phyloP scores from a whole-genome alignment of 2,329 filamentous ascomycete genomes.

The Sporothrix protearum region DNA sequence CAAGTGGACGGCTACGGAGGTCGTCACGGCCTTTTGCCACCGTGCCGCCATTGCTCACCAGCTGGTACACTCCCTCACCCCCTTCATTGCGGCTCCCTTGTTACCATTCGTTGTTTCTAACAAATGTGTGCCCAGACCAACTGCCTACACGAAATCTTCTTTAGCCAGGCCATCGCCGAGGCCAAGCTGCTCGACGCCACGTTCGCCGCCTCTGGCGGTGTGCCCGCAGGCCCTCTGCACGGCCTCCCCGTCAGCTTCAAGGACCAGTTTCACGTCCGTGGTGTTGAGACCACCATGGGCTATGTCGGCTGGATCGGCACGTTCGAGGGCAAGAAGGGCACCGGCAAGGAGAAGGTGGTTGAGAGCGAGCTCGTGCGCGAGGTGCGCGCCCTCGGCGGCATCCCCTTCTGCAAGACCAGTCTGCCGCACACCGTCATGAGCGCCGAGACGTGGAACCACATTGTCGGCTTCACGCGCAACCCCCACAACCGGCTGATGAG shows the following conservation, averaged over 20 bases:
- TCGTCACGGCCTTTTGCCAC: slow-evolving; percentile 25
- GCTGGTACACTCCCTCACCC: slow-evolving; percentile 8
- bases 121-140: slow-evolving; percentile 36
- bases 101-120: neutral
- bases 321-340: slow-evolving; percentile 23
- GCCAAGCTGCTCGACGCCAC: slow-evolving; percentile 37
- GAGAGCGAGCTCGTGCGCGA: slow-evolving; percentile 33
- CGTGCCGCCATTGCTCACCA: slow-evolving; percentile 26
- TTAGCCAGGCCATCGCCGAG: slow-evolving; percentile 34
- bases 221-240: slow-evolving; percentile 38
- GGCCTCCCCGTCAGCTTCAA: slow-evolving; percentile 50
- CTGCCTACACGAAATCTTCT: slow-evolving; percentile 45
- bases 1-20: slow-evolving; percentile 17
- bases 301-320: slow-evolving; percentile 27
- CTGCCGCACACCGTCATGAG: slow-evolving; percentile 33
- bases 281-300: slow-evolving; percentile 38
- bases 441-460: slow-evolving; percentile 37
- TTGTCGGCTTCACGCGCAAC: slow-evolving; percentile 38
- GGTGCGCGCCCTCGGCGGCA: slow-evolving; percentile 33
- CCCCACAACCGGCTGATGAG: slow-evolving; percentile 37
- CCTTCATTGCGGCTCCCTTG: no score
- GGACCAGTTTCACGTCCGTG: slow-evolving; percentile 46
- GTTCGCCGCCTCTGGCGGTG: slow-evolving; percentile 32
- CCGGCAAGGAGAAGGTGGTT: slow-evolving; percentile 24
- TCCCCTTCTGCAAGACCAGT: slow-evolving; percentile 35